Conservation (phyloP, 805 yeast species). For the Zygosaccharomyces bailii region DNA sequence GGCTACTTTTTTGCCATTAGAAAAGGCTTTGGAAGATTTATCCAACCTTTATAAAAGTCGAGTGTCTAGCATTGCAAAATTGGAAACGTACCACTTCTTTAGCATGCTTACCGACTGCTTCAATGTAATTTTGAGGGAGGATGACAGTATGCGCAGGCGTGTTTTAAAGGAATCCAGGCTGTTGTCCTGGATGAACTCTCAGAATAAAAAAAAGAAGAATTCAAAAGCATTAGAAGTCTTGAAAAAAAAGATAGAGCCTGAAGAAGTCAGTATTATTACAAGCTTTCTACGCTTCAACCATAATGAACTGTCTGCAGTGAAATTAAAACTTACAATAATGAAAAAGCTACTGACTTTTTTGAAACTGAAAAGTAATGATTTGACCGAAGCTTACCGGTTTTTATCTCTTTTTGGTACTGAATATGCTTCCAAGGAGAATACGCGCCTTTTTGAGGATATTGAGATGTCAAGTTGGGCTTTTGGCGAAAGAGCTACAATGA, state of each 20-base stretch:
- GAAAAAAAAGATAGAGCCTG: slow-evolving; percentile 24
- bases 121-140: slow-evolving; percentile 12
- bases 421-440: neutral
- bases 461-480: neutral
- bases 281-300: slow-evolving; percentile 26
- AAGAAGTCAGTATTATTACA: slow-evolving; percentile 28
- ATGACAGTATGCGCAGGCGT: slow-evolving; percentile 9
- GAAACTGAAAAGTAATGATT: slow-evolving; percentile 23
- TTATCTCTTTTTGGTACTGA: slow-evolving; percentile 8
- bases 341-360: slow-evolving; percentile 24
- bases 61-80: slow-evolving; percentile 12
- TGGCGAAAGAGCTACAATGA: slow-evolving; percentile 11
- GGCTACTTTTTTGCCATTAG: slow-evolving; percentile 26
- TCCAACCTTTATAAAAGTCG: slow-evolving; percentile 16
- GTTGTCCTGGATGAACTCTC: slow-evolving; percentile 19
- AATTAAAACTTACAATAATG: slow-evolving; percentile 13
- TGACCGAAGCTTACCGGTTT: slow-evolving; percentile 11
- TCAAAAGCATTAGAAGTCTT: neutral
- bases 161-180: slow-evolving; percentile 15
- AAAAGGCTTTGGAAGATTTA: slow-evolving; percentile 15
- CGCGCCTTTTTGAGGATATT: neutral
- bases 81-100: slow-evolving; percentile 15
- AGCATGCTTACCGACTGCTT: slow-evolving; percentile 16
- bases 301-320: slow-evolving; percentile 20
- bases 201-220: slow-evolving; percentile 7